These are phyloP conservation scores for Dimargaris verticillata DNA, from an alignment of 192 early-diverging fungal species.

Conservation along the genomic window DNA sequence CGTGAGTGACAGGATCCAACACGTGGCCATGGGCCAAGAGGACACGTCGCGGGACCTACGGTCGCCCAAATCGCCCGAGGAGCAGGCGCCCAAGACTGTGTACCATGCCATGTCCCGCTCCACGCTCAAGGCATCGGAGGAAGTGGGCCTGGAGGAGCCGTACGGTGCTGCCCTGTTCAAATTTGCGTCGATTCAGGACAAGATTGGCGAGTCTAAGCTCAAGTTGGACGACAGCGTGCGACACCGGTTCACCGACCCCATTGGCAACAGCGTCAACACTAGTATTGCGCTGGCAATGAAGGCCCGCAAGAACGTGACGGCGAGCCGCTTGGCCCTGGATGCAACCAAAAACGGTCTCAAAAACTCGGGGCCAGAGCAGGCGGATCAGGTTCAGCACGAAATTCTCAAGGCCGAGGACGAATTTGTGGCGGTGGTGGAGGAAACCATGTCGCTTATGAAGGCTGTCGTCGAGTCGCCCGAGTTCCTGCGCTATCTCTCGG, in stretches of 20 bases:
- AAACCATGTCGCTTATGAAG: slow-evolving; percentile 89
- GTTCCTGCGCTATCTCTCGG: slow-evolving; percentile 62
- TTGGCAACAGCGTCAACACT: slow-evolving; percentile 47
- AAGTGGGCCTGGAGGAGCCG: slow-evolving; percentile 63
- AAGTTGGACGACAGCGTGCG: slow-evolving; percentile 56
- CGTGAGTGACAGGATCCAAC: slow-evolving; percentile 43
- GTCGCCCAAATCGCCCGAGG: slow-evolving; percentile 20
- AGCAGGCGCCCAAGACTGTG: slow-evolving; percentile 35
- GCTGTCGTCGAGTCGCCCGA: slow-evolving; percentile 75
- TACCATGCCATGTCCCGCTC: slow-evolving; percentile 63
- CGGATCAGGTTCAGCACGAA: slow-evolving; percentile 59
- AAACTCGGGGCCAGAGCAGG: slow-evolving; percentile 46
- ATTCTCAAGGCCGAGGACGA: slow-evolving; percentile 88
- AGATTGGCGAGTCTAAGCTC: slow-evolving; percentile 63
- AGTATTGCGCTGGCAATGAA: slow-evolving; percentile 69
- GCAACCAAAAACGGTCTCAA: slow-evolving; percentile 65
- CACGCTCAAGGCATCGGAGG: slow-evolving; percentile 43
- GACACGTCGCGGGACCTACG: slow-evolving; percentile 34
- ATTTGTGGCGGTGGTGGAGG: slow-evolving; percentile 89
- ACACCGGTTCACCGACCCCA: slow-evolving; percentile 60
- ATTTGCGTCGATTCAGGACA: slow-evolving; percentile 70
- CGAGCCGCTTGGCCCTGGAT: slow-evolving; percentile 72
- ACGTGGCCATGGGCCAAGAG: slow-evolving; percentile 25
- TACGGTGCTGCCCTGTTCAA: slow-evolving; percentile 74
- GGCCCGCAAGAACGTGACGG: slow-evolving; percentile 68